Conservation (phyloP, 495 filamentous ascomycete genomes). For the Polyplosphaeria fusca region DNA sequence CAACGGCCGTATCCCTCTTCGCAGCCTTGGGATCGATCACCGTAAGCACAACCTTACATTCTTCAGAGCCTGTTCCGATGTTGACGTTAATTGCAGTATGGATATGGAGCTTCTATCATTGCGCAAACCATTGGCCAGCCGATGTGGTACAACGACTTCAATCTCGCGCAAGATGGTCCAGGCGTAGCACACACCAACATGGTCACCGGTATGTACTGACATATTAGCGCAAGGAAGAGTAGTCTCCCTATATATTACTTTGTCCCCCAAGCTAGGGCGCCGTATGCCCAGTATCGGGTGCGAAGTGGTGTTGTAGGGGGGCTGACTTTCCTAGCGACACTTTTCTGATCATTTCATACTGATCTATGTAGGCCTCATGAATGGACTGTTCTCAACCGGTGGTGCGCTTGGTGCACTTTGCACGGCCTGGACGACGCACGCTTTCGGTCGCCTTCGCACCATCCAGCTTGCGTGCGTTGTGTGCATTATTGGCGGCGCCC, state of each 20-base stretch:
- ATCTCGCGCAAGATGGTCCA: background rate
- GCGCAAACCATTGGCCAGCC: background rate
- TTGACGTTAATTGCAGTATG: background rate
- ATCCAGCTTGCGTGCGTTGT: constrained; percentile 14
- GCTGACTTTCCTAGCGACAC: too few relatives aligned
- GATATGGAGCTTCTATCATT: background rate
- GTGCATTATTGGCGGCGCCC: background rate
- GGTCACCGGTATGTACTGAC: background rate
- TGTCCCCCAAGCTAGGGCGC: too few relatives aligned
- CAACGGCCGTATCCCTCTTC: background rate
- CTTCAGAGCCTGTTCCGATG: background rate
- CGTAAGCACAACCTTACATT: background rate
- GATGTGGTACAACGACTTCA: background rate
- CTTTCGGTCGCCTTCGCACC: constrained; percentile 7
- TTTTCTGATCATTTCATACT: too few relatives aligned
- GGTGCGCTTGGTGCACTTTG: constrained; percentile 9
- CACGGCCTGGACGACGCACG: constrained; percentile 24
- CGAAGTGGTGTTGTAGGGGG: too few relatives aligned
- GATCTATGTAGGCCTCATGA: constrained; percentile 7
- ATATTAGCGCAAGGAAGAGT: background rate
- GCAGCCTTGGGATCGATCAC: background rate
- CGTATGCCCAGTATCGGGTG: too few relatives aligned
- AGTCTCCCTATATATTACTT: too few relatives aligned
- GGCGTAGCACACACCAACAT: background rate
- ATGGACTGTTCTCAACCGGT: constrained; percentile 15